Conservation (phyloP, 2,329 filamentous ascomycete species). For the Magnaporthiopsis rhizophila region DNA sequence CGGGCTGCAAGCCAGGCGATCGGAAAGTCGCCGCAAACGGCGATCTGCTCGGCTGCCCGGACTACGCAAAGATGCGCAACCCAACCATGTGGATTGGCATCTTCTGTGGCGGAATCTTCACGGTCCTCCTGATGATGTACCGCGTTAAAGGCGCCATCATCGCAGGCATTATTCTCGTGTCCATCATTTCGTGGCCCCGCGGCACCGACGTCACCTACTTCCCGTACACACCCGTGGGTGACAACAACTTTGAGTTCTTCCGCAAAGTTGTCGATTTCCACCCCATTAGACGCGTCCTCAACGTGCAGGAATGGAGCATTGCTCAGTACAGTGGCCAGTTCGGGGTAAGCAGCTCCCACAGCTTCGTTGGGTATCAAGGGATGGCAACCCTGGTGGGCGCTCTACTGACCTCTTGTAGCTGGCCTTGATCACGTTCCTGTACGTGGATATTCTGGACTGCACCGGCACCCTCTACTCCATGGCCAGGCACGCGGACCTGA, state of each 20-base stretch:
- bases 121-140: constrained; percentile 74
- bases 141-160: constrained; percentile 83
- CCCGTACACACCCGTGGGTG: constrained; percentile 60
- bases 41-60: constrained; percentile 49
- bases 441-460: constrained; percentile 82
- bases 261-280: constrained; percentile 82
- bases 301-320: constrained; percentile 68
- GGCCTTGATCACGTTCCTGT: constrained; percentile 81
- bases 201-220: constrained; percentile 72
- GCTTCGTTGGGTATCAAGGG: background rate
- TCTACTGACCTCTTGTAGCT: constrained; percentile 28
- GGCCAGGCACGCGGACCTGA: constrained; percentile 73
- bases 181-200: constrained; percentile 83
- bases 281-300: constrained; percentile 60
- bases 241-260: constrained; percentile 76
- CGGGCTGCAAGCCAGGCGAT: constrained; percentile 52
- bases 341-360: constrained; percentile 29
- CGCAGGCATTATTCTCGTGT: constrained; percentile 72
- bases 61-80: constrained; percentile 66
- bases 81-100: constrained; percentile 84
- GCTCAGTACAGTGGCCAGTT: constrained; percentile 64
- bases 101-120: constrained; percentile 76
- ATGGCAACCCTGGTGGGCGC: too few species aligned
- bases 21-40: background rate
- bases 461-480: constrained; percentile 86